Percentiles rank a stretch among this genome's conserved stretches.
Conservation (phyloP, 2,329 filamentous ascomycete species). For the Neonectria faginata region DNA sequence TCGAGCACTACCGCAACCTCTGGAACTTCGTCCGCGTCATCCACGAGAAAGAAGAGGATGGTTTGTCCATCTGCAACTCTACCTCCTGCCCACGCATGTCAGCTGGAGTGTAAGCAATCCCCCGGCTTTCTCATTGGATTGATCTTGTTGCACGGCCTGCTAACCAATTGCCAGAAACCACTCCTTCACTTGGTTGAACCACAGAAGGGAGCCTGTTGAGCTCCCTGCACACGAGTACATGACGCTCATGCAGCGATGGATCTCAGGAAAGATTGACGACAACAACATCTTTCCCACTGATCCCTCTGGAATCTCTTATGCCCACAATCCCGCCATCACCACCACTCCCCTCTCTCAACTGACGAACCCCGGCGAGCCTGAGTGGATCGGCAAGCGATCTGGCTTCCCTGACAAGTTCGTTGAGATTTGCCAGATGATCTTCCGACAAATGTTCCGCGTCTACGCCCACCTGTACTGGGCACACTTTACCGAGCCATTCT, state of each 20-base stretch:
- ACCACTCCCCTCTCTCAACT: conserved; percentile 72
- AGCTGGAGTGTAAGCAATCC: conserved; percentile 81
- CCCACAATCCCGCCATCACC: conserved; percentile 70
- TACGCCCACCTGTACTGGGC: conserved; percentile 99
- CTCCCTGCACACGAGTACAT: conserved; percentile 95
- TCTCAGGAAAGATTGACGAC: conserved; percentile 94
- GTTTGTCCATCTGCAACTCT: conserved; percentile 84
- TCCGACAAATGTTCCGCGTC: conserved; percentile 98
- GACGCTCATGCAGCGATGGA: conserved; percentile 96
- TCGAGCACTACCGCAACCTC: conserved; percentile 91
- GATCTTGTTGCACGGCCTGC: conserved; percentile 3
- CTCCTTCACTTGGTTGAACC: conserved; percentile 96
- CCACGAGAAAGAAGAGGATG: conserved; percentile 85
- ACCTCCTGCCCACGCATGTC: conserved; percentile 92
- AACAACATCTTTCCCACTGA: conserved; percentile 91
- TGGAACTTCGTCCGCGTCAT: conserved; percentile 91
- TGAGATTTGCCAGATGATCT: conserved; percentile 90
- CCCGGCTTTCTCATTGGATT: neutral
- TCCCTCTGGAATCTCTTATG: conserved; percentile 74
- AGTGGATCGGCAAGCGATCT: conserved; percentile 91
- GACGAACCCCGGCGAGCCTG: conserved; percentile 68
- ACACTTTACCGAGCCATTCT: conserved; percentile 88
- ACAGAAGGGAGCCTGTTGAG: conserved; percentile 86
- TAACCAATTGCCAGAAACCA: conserved; percentile 70
- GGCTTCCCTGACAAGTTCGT: conserved; percentile 93